These are phyloP conservation scores for Tylopilus felleus DNA, from an alignment of 768 basidiomycete species.

Conservation along the genomic window DNA sequence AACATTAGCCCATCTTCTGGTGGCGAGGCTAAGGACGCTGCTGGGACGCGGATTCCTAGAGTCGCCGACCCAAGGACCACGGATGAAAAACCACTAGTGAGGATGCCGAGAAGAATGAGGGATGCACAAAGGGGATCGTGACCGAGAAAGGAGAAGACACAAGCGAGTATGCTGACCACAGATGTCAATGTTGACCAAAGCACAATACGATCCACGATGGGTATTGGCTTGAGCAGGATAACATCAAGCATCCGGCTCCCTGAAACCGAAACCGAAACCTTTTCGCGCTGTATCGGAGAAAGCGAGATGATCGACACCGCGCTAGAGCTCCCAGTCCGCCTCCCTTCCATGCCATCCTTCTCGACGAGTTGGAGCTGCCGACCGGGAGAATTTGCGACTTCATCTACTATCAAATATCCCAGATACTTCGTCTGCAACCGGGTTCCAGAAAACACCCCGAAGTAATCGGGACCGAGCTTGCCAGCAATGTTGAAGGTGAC, in stretches of 20 bases:
- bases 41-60: slow-evolving; percentile 21
- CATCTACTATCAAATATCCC: slow-evolving; percentile 48
- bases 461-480: slow-evolving; percentile 57
- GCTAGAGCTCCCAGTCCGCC: slow-evolving; percentile 15
- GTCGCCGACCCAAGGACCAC: slow-evolving; percentile 25
- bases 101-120: slow-evolving; percentile 31
- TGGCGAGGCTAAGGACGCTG: slow-evolving; percentile 23
- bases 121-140: slow-evolving; percentile 26
- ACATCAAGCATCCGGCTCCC: neutral
- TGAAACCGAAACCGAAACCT: neutral
- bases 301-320: slow-evolving; percentile 18
- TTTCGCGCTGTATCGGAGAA: slow-evolving; percentile 1
- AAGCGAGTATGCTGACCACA: slow-evolving; percentile 21
- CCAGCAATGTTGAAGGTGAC: slow-evolving; percentile 29
- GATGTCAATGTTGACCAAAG: slow-evolving; percentile 16
- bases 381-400: neutral
- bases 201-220: too few relatives aligned
- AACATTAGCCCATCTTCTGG: slow-evolving; percentile 32
- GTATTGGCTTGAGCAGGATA: slow-evolving; percentile 1
- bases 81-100: slow-evolving; percentile 32
- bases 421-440: slow-evolving; percentile 47
- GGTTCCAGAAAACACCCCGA: slow-evolving; percentile 67
- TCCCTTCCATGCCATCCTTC: neutral
- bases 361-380: slow-evolving; percentile 2
- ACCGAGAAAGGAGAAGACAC: slow-evolving; percentile 17